Percentiles rank a stretch among this genome's conserved stretches.
Evolutionary conservation across 805 yeast species (phyloP).

Genomic region (Starmerella floricola): DNA sequence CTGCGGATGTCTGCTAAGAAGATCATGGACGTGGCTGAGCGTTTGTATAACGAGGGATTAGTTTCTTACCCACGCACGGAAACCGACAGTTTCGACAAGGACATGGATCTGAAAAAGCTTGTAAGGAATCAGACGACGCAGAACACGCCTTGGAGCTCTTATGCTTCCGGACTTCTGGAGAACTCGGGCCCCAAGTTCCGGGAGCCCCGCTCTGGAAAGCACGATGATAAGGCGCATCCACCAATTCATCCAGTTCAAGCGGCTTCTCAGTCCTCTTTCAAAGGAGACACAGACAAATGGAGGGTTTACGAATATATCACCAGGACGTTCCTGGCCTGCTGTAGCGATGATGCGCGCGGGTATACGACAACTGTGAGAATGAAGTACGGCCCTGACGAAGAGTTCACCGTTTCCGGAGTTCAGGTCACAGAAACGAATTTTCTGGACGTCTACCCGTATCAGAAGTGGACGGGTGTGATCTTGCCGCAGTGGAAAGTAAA

Average conservation of each 20-base stretch:
- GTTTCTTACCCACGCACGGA: constrained; percentile 96
- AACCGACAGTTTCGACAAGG: constrained; percentile 71
- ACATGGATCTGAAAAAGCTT: constrained; percentile 56
- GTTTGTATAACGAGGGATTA: constrained; percentile 71
- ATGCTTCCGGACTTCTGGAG: constrained; percentile 40
- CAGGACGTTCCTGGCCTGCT: constrained; percentile 78
- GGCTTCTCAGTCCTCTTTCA: constrained; percentile 14
- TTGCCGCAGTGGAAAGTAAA: constrained; percentile 53
- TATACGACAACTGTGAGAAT: constrained; percentile 47
- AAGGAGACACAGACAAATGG: constrained; percentile 37
- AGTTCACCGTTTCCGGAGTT: constrained; percentile 61
- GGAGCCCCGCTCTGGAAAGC: constrained; percentile 67
- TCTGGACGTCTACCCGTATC: constrained; percentile 67
- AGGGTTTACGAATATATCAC: constrained; percentile 78
- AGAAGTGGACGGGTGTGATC: constrained; percentile 54
- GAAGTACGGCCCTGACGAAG: constrained; percentile 68
- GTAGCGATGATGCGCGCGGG: constrained; percentile 85
- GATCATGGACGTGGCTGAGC: constrained; percentile 67
- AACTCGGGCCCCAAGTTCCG: constrained; percentile 34
- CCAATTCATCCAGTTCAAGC: constrained; percentile 78
- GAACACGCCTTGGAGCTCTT: constrained; percentile 50
- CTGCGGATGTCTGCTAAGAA: constrained; percentile 71
- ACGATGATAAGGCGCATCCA: constrained; percentile 94
- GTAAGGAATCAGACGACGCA: constrained; percentile 43
- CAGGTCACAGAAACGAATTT: constrained; percentile 63